These are phyloP conservation scores for Stephania yunnanensis DNA, from an alignment of 164 flowering plant species.

Conservation along the genomic window DNA sequence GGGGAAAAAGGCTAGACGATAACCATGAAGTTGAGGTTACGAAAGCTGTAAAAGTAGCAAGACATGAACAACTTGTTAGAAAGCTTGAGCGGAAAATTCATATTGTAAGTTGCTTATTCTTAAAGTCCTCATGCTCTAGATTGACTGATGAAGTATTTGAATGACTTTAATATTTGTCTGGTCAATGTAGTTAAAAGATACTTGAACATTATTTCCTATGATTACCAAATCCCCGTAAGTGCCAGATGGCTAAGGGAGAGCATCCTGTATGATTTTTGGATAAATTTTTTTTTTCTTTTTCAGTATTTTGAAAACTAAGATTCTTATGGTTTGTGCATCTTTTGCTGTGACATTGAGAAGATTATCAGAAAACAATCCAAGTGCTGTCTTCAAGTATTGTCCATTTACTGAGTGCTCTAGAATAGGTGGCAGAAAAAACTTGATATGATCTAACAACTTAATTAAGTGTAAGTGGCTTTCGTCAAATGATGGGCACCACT, in stretches of 20 bases:
- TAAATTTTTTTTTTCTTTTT: too few species aligned
- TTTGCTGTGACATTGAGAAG: too few species aligned
- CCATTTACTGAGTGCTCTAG: not conserved
- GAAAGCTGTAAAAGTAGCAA: conserved; percentile 60
- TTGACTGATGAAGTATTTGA: not conserved
- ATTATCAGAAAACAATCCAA: too few species aligned
- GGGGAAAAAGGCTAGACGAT: conserved; percentile 71
- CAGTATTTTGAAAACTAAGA: too few species aligned
- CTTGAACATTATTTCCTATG: not conserved
- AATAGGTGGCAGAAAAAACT: not conserved
- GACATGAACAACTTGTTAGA: conserved; percentile 70
- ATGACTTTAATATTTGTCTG: not conserved
- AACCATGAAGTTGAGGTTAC: conserved; percentile 40
- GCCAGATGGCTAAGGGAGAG: not conserved
- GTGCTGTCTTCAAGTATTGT: not conserved
- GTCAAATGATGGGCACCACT: not conserved
- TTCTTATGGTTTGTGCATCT: too few species aligned
- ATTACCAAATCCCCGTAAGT: not conserved
- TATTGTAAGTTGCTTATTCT: conserved; percentile 49
- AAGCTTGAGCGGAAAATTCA: conserved; percentile 73
- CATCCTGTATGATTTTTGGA: too few species aligned
- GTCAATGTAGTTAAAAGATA: not conserved
- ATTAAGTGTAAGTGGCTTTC: not conserved
- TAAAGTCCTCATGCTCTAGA: not conserved
- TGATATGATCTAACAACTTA: not conserved